Evolutionary conservation across 2,329 filamentous ascomycete species (phyloP).

Genomic region (Sporothrix variecibatus): DNA sequence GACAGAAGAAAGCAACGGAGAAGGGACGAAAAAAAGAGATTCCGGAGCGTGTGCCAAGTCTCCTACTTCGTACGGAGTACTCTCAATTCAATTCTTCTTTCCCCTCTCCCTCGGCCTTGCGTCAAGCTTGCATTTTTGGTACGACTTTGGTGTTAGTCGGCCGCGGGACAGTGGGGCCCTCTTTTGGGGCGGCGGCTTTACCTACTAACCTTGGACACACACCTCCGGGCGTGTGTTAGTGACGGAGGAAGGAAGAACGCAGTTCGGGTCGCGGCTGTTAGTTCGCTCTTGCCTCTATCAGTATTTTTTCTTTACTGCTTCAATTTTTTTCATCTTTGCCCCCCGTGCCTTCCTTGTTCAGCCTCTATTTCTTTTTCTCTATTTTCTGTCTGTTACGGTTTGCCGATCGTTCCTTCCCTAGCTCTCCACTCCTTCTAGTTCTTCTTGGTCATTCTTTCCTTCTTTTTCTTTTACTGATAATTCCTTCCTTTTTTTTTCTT

Average conservation of each 20-base stretch:
- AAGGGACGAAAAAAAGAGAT: background rate
- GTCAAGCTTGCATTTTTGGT: background rate
- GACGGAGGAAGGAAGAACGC: background rate
- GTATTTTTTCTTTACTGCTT: background rate
- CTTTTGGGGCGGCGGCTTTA: background rate
- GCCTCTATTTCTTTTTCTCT: background rate
- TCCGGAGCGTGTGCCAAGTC: background rate
- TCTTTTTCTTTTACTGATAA: background rate
- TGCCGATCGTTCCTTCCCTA: background rate
- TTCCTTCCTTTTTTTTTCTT: background rate
- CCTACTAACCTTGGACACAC: background rate
- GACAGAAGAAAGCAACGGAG: background rate
- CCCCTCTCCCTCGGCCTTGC: background rate
- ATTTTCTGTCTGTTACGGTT: background rate
- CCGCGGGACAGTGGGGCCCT: background rate
- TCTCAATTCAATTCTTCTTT: background rate
- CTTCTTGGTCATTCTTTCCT: background rate
- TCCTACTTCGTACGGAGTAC: too few species aligned
- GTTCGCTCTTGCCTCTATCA: conserved; percentile 8
- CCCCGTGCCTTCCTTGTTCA: background rate
- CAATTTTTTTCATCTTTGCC: background rate
- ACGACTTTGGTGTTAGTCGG: conserved; percentile 14
- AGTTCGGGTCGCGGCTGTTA: background rate
- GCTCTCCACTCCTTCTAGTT: conserved; percentile 7
- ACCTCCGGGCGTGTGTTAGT: background rate